phyloP scores from a whole-genome alignment of 2,329 filamentous ascomycete genomes.

The Stemphylium beticola region DNA sequence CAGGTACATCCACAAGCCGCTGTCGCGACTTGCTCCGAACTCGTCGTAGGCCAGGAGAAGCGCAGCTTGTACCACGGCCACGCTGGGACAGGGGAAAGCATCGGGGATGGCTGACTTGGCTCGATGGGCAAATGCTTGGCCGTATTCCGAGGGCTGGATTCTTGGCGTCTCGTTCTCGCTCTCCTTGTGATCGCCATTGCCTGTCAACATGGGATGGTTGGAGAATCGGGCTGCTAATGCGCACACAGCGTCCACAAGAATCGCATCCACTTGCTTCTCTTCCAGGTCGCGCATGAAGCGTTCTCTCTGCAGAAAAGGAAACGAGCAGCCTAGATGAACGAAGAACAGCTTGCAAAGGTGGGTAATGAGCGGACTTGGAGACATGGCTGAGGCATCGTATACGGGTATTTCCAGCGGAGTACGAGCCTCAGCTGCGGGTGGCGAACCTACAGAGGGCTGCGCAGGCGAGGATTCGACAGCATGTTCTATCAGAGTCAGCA shows the following conservation, averaged over 20 bases:
- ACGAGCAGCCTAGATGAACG: slow-evolving; percentile 80
- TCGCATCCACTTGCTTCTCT: slow-evolving; percentile 81
- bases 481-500: slow-evolving; percentile 21
- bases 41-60: slow-evolving; percentile 86
- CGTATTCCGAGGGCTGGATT: slow-evolving; percentile 67
- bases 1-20: slow-evolving; percentile 91
- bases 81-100: slow-evolving; percentile 80
- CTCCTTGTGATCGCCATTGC: slow-evolving; percentile 56
- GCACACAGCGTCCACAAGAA: slow-evolving; percentile 86
- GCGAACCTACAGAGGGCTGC: slow-evolving; percentile 38
- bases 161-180: slow-evolving; percentile 24
- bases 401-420: slow-evolving; percentile 62
- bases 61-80: slow-evolving; percentile 83
- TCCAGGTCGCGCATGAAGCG: slow-evolving; percentile 77
- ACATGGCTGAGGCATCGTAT: slow-evolving; percentile 76
- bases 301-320: slow-evolving; percentile 77
- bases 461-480: slow-evolving; percentile 45
- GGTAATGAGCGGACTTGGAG: slow-evolving; percentile 76
- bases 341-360: slow-evolving; percentile 84
- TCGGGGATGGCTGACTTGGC: slow-evolving; percentile 85
- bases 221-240: slow-evolving; percentile 83
- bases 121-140: slow-evolving; percentile 78
- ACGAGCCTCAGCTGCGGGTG: slow-evolving; percentile 48
- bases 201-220: slow-evolving; percentile 59
- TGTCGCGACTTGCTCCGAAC: slow-evolving; percentile 87